Conservation (phyloP, 2,329 filamentous ascomycete species). For the Stylonectria norvegica region DNA sequence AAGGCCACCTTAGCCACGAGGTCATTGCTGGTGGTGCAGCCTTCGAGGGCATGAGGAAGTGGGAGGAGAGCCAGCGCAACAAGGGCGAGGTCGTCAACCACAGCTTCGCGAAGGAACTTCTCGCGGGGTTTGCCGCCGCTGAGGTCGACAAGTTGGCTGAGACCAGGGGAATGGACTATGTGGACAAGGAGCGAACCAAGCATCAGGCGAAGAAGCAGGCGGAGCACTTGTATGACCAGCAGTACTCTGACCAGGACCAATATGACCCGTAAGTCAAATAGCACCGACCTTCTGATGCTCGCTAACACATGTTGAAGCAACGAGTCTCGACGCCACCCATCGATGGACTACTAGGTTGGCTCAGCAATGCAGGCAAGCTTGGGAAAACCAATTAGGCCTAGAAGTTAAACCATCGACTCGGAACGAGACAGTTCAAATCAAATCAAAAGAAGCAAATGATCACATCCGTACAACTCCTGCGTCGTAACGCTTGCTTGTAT, state of each 20-base stretch:
- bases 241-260: slow-evolving; percentile 40
- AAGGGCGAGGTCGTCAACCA: slow-evolving; percentile 66
- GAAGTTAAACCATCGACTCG: too few relatives aligned
- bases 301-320: slow-evolving; percentile 10
- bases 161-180: slow-evolving; percentile 62
- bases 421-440: too few relatives aligned
- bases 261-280: slow-evolving; percentile 54
- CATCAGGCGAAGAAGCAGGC: slow-evolving; percentile 56
- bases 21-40: slow-evolving; percentile 70
- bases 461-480: too few relatives aligned
- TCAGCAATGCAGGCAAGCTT: too few relatives aligned
- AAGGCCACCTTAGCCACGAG: slow-evolving; percentile 69
- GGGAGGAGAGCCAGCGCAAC: slow-evolving; percentile 69
- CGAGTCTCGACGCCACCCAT: slow-evolving; percentile 22
- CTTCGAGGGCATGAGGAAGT: slow-evolving; percentile 77
- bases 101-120: slow-evolving; percentile 71
- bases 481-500: too few relatives aligned
- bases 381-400: too few relatives aligned
- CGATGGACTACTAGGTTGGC: slow-evolving; percentile 30
- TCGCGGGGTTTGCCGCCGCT: slow-evolving; percentile 68
- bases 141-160: slow-evolving; percentile 75
- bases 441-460: too few relatives aligned
- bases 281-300: neutral
- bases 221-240: slow-evolving; percentile 58
- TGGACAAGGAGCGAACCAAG: slow-evolving; percentile 57